Percentiles rank a stretch among this genome's conserved stretches.
phyloP scores from a whole-genome alignment of 768 basidiomycete genomes.

The Mrakia blollopis region DNA sequence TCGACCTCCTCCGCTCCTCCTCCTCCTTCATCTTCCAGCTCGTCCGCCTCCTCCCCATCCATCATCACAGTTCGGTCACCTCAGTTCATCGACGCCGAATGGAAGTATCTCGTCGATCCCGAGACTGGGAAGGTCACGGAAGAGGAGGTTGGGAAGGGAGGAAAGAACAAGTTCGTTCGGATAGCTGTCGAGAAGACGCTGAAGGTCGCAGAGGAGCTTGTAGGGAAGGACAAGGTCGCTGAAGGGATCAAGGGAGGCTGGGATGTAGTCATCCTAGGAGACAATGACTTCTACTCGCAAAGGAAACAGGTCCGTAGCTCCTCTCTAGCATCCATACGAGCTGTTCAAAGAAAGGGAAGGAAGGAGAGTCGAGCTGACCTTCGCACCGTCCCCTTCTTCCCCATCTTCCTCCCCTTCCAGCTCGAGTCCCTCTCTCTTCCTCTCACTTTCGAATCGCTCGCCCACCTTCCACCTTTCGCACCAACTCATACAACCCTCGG shows the following conservation, averaged over 20 bases:
- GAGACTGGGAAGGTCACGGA: conserved; percentile 12
- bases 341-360: background rate
- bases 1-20: background rate
- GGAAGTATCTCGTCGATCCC: conserved; percentile 59
- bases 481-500: conserved; percentile 62
- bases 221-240: conserved; percentile 28
- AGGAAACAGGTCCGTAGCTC: conserved; percentile 60
- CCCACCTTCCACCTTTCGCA: conserved; percentile 68
- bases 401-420: conserved; percentile 47
- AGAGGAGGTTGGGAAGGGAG: conserved; percentile 33
- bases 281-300: conserved; percentile 98
- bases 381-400: background rate
- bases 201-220: conserved; percentile 56
- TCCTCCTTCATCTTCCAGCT: background rate
- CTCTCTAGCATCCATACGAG: background rate
- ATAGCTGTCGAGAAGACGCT: conserved; percentile 77
- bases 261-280: conserved; percentile 77
- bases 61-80: conserved; percentile 72
- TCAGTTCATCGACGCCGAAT: conserved; percentile 76
- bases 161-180: conserved; percentile 87
- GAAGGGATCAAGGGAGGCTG: conserved; percentile 43
- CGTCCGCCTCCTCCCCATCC: background rate
- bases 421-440: conserved; percentile 61
- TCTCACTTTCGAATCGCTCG: conserved; percentile 59
- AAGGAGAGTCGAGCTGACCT: background rate